Base-by-base conservation (phyloP, 2,329 filamentous ascomycete genomes). In the Akanthomyces lecanii region DNA sequence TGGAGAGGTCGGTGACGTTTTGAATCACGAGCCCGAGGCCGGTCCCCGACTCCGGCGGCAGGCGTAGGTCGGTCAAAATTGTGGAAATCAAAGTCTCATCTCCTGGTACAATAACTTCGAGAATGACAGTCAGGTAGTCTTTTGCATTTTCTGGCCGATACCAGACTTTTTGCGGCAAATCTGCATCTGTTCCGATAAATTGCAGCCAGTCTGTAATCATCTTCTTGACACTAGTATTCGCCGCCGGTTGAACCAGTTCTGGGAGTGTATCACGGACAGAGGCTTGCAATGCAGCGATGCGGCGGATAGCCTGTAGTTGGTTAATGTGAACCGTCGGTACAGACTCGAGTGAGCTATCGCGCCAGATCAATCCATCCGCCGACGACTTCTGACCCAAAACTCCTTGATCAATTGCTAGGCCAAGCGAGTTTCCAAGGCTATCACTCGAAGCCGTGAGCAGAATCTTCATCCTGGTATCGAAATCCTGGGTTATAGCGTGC, bases 381-480 rank as follows among this genome's bases (percentile, higher is more conserved):
- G 58, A 12, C 28, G 36, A 44, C 23, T 14, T 33, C 38, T 12
- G 18, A 8, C 51, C 60, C 12, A 62, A 48, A 5, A 62, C 60
- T 23, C 60, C 60, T 16, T 52, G 23, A 21, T 54, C 50, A 56
- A 62, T 62, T 6, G 60, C 60, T 18, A 56, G 30, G 2, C 23
- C 21, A 14, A 62, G 60, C 7, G 60, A 55, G 23, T 30, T 48
- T 8, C 18, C 40, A 12, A 62, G 60, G 5, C 23, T 48, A n/a
- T 54, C 60, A 10, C 42, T 56, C 23, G 60, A 40, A 23, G 48
- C n/a, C 7, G 60, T 62, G 10, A 62, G 25, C 11, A 62, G 40
- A 28, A 62, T 42, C 42, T 62, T 62, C 42, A 62, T n/a, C n/a
- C 60, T 18, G 3, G 60, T 62, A 14, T 62, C 51, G 50, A 55